Conservation (phyloP, 2,329 filamentous ascomycete genomes). For the Claviceps cyperi region DNA sequence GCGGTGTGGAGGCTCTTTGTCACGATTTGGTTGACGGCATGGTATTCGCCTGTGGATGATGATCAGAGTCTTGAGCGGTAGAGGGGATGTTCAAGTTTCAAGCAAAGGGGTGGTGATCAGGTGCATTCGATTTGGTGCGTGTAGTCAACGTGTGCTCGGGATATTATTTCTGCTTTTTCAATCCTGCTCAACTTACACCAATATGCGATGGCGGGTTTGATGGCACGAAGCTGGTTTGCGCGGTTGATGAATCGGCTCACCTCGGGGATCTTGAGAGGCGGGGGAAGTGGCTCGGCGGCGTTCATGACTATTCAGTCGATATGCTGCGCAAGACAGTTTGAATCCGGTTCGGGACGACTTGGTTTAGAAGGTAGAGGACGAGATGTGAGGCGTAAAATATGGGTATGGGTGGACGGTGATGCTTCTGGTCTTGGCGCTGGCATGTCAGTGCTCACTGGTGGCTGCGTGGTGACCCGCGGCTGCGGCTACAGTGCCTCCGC, state of each 20-base stretch:
- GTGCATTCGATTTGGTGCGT: not conserved
- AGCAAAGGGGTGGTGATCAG: not conserved
- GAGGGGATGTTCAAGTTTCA: not conserved
- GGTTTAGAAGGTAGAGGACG: not conserved
- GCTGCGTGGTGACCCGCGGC: too few relatives aligned
- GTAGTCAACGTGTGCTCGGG: not conserved
- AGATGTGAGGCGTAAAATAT: too few relatives aligned
- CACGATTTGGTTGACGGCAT: constrained; percentile 85
- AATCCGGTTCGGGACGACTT: not conserved
- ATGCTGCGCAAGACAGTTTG: not conserved
- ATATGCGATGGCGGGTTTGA: constrained; percentile 81
- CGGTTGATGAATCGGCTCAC: constrained; percentile 72
- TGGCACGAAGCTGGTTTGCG: constrained; percentile 68
- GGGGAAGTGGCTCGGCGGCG: constrained; percentile 47
- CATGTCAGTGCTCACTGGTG: too few relatives aligned
- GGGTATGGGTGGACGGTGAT: too few relatives aligned
- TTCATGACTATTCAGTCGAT: constrained; percentile 7
- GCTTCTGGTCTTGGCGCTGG: too few relatives aligned
- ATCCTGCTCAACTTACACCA: constrained; percentile 56
- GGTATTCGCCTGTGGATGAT: constrained; percentile 57
- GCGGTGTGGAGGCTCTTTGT: constrained; percentile 61
- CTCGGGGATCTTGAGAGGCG: constrained; percentile 58
- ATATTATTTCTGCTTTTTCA: not conserved
- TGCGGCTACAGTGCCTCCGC: too few relatives aligned
- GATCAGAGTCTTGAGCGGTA: not conserved